These are phyloP conservation scores for Candida insectalens DNA, from an alignment of 805 yeast species.

Conservation along the genomic window DNA sequence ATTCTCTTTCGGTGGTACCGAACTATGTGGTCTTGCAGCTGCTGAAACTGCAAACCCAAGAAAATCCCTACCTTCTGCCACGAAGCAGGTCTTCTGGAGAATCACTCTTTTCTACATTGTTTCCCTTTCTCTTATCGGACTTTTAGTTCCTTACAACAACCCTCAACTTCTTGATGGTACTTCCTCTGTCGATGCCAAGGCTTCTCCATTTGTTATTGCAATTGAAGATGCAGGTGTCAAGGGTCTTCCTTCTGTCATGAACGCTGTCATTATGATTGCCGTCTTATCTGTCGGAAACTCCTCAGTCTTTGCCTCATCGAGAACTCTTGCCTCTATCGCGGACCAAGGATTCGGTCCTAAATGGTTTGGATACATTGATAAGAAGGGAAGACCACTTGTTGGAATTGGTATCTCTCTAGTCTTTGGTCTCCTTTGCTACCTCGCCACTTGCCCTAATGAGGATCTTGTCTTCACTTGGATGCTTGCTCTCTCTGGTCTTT, in stretches of 20 bases:
- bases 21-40: constrained; percentile 49
- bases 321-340: constrained; percentile 54
- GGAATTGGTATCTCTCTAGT: constrained; percentile 42
- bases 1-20: constrained; percentile 56
- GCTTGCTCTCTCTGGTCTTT: constrained; percentile 58
- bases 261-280: constrained; percentile 56
- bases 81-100: constrained; percentile 54
- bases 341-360: constrained; percentile 55
- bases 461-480: constrained; percentile 60
- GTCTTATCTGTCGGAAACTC: constrained; percentile 66
- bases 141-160: constrained; percentile 46
- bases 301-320: constrained; percentile 55
- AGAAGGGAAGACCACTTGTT: constrained; percentile 61
- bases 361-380: constrained; percentile 53
- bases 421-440: constrained; percentile 47
- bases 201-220: constrained; percentile 66
- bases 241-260: constrained; percentile 55
- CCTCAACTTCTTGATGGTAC: constrained; percentile 34
- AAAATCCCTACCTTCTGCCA: constrained; percentile 48
- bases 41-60: constrained; percentile 52
- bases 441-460: constrained; percentile 44
- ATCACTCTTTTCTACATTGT: constrained; percentile 43
- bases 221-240: constrained; percentile 45
- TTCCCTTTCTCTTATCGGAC: constrained; percentile 37
- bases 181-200: constrained; percentile 35